Evolutionary conservation across 306 rosid species (phyloP).

Genomic region (Acacia acuminata): DNA sequence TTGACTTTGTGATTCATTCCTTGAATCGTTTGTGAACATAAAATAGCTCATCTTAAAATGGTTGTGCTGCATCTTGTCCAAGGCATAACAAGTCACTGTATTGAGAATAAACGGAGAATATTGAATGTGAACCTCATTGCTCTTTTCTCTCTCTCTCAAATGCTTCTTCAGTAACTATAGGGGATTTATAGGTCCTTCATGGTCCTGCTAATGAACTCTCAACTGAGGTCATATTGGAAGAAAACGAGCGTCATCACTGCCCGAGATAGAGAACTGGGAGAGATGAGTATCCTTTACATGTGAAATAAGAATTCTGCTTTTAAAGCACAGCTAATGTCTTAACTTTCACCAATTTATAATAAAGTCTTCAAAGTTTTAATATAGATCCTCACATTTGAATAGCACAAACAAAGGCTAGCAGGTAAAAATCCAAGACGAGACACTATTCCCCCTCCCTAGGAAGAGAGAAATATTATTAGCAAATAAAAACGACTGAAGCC

Average conservation of each 20-base stretch:
- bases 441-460: background rate
- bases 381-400: background rate
- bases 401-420: background rate
- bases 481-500: background rate
- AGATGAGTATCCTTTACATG: no score
- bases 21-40: constrained; percentile 8
- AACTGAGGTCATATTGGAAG: no score
- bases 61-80: background rate
- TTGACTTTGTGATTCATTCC: constrained; percentile 30
- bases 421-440: background rate
- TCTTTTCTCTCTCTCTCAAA: no score
- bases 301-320: background rate
- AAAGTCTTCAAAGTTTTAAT: background rate
- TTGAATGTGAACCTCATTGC: no score
- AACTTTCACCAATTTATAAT: background rate
- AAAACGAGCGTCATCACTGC: no score
- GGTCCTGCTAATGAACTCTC: no score
- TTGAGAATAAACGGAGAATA: no score
- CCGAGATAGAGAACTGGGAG: no score
- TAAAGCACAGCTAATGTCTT: background rate
- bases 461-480: background rate
- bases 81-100: background rate
- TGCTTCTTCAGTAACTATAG: no score
- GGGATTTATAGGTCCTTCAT: no score
- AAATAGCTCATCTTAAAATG: background rate